Evolutionary conservation across 2,329 filamentous ascomycete species (phyloP), one percentile per base, ranked within the genome.

Genomic region (Celoporthe dispersa): DNA sequence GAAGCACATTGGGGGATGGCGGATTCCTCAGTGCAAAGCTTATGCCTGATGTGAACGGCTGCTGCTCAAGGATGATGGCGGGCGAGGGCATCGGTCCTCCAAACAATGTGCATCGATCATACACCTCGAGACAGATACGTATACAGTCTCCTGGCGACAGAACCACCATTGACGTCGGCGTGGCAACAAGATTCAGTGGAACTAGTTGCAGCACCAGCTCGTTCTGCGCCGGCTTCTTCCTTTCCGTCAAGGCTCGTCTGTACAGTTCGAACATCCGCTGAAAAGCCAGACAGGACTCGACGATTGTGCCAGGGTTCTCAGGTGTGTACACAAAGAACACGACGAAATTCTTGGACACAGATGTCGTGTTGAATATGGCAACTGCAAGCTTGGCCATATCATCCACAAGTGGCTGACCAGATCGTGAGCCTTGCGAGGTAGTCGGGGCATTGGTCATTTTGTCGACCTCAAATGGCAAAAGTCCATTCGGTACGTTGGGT

Each of bases 141-240:
- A 84, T 81, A 74, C 92, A 87, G 19, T 90, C 89, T 6, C 80
- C 78, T 0, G 88, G 86, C 1, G 87, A 84, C 1, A 90, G 86
- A n/a, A 92, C 84, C 1, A 90, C 86, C 19, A 94, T 80, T 2
- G 85, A 85, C 1, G 86, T 86, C 4, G 88, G 83, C 0, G 89
- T 91, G 9, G 90, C 88, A 11, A 96, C 79, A n/a, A 90, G 83
- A 68, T 88, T 87, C 22, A 90, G 84, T 0, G 93, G 91, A 1
- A 97, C 81, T 2, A 97, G 84, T 76, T 97, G 93, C 25, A 97
- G 81, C 4, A 94, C 90, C n/a, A 96, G 77, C 69, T 95, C 92
- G 68, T 88, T 90, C 31, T 81, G 76, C 4, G 83, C 78, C 8
- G 80, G 75, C 67, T 84, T 77, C 69, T 83, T 85, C 71, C 83